phyloP scores from a whole-genome alignment of 176 grass and related monocot genomes.

The Eleusine coracana region DNA sequence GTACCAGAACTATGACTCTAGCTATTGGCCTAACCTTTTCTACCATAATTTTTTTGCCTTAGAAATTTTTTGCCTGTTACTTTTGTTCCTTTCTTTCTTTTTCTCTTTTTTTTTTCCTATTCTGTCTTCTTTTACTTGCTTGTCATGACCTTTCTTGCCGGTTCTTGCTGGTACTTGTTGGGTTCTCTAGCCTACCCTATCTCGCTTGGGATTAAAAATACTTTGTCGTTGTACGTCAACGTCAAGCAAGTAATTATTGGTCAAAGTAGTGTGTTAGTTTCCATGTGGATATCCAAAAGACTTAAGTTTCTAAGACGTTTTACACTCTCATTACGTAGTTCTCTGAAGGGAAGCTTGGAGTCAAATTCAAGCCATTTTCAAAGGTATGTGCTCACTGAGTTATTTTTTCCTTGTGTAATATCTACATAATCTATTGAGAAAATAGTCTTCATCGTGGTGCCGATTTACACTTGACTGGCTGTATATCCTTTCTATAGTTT shows the following conservation, averaged over 20 bases:
- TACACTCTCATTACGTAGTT: slow-evolving; percentile 57
- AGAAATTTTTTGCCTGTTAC: not conserved
- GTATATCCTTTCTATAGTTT: slow-evolving; percentile 59
- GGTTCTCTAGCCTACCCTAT: too few relatives aligned
- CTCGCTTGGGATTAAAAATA: too few relatives aligned
- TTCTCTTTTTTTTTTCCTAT: not conserved
- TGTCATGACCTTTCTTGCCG: not conserved
- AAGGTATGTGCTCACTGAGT: slow-evolving; percentile 59
- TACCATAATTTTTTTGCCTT: not conserved
- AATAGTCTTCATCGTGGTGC: slow-evolving; percentile 28
- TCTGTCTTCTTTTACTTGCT: too few relatives aligned
- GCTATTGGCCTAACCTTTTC: not conserved
- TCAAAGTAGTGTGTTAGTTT: not conserved
- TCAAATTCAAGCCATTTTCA: slow-evolving; percentile 94
- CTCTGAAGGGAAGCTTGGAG: slow-evolving; percentile 85
- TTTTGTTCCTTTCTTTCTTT: not conserved
- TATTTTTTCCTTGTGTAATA: slow-evolving; percentile 24
- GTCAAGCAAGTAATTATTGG: not conserved
- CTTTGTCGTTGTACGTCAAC: not conserved
- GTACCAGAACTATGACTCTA: not conserved
- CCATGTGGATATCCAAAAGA: not conserved
- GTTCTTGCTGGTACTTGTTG: too few relatives aligned
- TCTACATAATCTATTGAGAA: slow-evolving; percentile 5
- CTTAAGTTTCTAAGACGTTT: slow-evolving; percentile 16
- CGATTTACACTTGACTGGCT: not conserved